Evolutionary conservation across 371 early-diverging fungal genomes (phyloP), one percentile per base, ranked within the genome.

Genomic region (Circinella minor): DNA sequence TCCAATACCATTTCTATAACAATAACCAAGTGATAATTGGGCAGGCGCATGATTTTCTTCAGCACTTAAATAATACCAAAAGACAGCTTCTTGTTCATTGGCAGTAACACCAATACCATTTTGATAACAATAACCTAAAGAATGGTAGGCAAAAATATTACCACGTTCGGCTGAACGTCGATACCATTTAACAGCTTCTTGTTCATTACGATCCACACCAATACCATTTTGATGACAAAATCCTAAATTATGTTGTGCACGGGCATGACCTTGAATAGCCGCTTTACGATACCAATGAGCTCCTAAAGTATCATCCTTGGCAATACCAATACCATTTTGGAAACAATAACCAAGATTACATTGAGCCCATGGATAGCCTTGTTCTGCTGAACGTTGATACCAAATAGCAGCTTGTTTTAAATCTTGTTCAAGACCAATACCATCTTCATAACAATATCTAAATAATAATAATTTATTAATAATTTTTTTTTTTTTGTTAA

Each of bases 181-280:
- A 74, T 86, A 93, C 90, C 90, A 93, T 71, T 77, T 70, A 60
- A 91, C 83, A 7, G 96, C 96, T 70, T 84, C 81, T 27, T 70
- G 76, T 17, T 86, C 78, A 67, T 90, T 77, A 67, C 86, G 81
- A 39, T 74, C 77, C 4, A 95, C 89, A 14, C 93, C 95, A 43
- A 92, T 84, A 34, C 83, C 90, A 86, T 94, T 91, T 74, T 95
- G 94, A 81, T 92, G 93, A 66, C 92, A 93, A 76, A 93, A 92
- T 7, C 94, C 96, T 15, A 95, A 80, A 73, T 94, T 95, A 79
- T 94, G 92, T 78, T 94, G 92, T 37, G 95, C 94, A 55, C 92
- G 73, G 15, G 91, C 87, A 71, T 94, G 92, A 36, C 92, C 94
- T 76, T 94, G 93, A 15, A 84, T 65, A 0, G 95, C 93, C 0